A percentile compares a stretch with the other conserved stretches of the same genome.
Conservation (phyloP, 179 eudicot species). For the Actinidia polygama region DNA sequence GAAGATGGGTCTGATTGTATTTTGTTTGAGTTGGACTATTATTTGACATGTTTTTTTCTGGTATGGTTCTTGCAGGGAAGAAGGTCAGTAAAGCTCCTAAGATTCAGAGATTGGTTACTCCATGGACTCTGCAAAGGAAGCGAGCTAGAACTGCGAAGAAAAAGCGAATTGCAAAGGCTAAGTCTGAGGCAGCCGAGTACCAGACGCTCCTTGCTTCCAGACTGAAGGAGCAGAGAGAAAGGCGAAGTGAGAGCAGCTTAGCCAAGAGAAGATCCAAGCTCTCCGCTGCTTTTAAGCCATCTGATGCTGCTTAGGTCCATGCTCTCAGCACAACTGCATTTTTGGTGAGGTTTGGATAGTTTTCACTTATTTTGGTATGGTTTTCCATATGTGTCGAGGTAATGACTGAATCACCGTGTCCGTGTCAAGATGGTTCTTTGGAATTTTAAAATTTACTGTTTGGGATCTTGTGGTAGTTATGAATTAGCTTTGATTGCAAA, state of each 20-base stretch:
- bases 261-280: constrained; percentile 28
- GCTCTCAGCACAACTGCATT: neutral
- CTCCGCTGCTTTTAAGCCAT: constrained; percentile 30
- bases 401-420: neutral
- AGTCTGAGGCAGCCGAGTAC: constrained; percentile 31
- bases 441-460: neutral
- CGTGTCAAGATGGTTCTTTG: neutral
- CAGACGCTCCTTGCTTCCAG: constrained; percentile 29
- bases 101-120: constrained; percentile 31
- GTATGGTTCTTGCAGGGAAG: constrained; percentile 20
- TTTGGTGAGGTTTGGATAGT: neutral
- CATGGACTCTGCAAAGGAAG: constrained; percentile 28
- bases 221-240: constrained; percentile 32
- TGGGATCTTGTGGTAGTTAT: neutral
- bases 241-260: constrained; percentile 26
- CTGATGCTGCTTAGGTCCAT: constrained; percentile 16
- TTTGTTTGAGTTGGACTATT: neutral
- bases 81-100: constrained; percentile 32
- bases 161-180: constrained; percentile 31
- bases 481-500: neutral
- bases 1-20: too few relatives aligned
- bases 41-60: neutral
- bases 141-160: constrained; percentile 33
- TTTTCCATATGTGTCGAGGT: neutral
- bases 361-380: neutral